Base-by-base conservation (phyloP, 345 rosid genomes). In the Populus tremula region DNA sequence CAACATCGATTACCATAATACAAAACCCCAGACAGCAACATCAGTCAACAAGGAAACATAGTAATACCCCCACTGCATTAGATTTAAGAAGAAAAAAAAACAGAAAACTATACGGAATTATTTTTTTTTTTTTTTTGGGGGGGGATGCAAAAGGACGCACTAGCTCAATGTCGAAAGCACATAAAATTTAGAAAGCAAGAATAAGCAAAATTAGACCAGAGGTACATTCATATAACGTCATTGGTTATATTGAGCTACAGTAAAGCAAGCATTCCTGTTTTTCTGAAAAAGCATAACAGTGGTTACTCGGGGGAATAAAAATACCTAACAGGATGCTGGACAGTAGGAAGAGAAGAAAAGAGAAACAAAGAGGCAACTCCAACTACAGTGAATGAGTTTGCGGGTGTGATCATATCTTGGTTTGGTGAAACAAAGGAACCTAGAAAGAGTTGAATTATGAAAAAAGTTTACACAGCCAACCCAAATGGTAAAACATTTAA, bases 1-100 rank as follows among this genome's bases (percentile, higher is more conserved):
- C n/a, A 17, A 65, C 13, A 78, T 23, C 79, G 86, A 84, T 83
- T 81, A 39, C 83, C 82, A 79, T 76, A 79, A 76, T 84, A 39
- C 7, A 38, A 39, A 39, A 36, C 27, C 21, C 23, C 39, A 35
- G 4, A 31, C 70, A 35, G 11, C 62, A 49, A 71, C 20, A 17
- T 49, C 41, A 27, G 8, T 16, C 61, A 71, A 71, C 21, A 71
- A 49, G n/a, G 12, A 50, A 70, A 29, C n/a, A 16, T 14, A 49
- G 27, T 4, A 20, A 20, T 31, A 5, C 11, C 41, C 33, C 16
- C 74, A 54, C 12, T 54, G 27, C 62, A 54, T 54, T 54, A 54
- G 13, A 54, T 54, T 54, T 21, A 54, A 25, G 25, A 54, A 17
- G 25, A 50, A 8, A 56, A 20, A 29, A 49, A 27, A 17, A 50